Conservation (phyloP, 495 filamentous ascomycete genomes). For the Thermochaetoides thermophila region DNA sequence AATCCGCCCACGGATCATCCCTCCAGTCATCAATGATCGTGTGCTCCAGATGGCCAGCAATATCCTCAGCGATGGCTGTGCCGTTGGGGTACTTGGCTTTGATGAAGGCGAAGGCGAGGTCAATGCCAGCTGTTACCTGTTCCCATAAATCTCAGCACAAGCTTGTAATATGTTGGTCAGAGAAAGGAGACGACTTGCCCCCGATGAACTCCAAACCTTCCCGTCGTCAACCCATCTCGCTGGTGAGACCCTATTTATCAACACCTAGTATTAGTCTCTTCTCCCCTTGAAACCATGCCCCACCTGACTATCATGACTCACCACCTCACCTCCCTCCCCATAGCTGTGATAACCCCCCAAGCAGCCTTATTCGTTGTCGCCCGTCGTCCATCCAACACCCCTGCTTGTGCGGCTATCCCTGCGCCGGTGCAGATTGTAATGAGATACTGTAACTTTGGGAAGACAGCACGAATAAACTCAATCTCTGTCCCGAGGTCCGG, state of each 20-base stretch:
- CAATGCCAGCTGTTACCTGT: slow-evolving; percentile 10
- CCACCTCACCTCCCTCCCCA: slow-evolving; percentile 12
- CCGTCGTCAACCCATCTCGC: slow-evolving; percentile 17
- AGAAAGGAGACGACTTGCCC: slow-evolving; percentile 3
- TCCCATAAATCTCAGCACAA: too few relatives aligned
- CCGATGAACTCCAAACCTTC: slow-evolving; percentile 15
- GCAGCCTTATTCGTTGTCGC: slow-evolving; percentile 47
- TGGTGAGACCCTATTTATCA: slow-evolving; percentile 8
- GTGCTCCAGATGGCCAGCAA: slow-evolving; percentile 6
- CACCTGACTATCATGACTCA: too few relatives aligned
- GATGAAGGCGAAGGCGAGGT: slow-evolving; percentile 11
- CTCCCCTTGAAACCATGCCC: too few relatives aligned
- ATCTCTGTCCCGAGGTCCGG: slow-evolving; percentile 17
- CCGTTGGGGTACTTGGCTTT: slow-evolving; percentile 11
- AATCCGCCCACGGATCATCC: slow-evolving; percentile 6
- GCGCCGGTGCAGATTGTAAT: slow-evolving; percentile 41
- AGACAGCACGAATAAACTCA: slow-evolving; percentile 23
- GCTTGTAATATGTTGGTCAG: background rate
- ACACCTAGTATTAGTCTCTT: background rate
- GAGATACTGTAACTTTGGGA: slow-evolving; percentile 29
- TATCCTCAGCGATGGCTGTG: slow-evolving; percentile 2
- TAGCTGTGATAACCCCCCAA: slow-evolving; percentile 24
- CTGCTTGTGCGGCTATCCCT: slow-evolving; percentile 29
- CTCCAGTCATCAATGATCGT: slow-evolving; percentile 6
- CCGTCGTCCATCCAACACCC: slow-evolving; percentile 32